Conservation (phyloP, 495 filamentous ascomycete species). For the Barbatosphaeria neglecta region DNA sequence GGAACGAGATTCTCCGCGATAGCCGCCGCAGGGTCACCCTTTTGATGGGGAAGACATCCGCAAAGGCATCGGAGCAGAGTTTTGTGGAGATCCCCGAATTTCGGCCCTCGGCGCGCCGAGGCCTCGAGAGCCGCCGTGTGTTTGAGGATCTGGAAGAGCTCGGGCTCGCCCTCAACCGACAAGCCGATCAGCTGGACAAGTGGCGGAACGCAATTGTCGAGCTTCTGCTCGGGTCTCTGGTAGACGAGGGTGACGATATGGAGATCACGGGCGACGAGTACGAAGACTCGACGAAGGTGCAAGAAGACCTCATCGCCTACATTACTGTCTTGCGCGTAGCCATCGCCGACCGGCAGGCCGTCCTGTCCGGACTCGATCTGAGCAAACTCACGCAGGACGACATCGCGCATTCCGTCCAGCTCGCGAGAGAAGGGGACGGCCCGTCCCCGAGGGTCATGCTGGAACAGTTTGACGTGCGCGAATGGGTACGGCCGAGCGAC, state of each 20-base stretch:
- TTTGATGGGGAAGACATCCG: constrained; percentile 36
- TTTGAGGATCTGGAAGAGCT: constrained; percentile 23
- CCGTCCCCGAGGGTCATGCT: constrained; percentile 60
- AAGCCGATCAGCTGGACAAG: constrained; percentile 54
- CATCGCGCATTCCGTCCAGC: constrained; percentile 40
- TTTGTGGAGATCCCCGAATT: constrained; percentile 56
- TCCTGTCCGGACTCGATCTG: constrained; percentile 51
- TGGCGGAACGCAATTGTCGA: constrained; percentile 63
- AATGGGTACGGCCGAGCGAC: constrained; percentile 40
- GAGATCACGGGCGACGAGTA: constrained; percentile 83
- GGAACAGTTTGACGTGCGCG: constrained; percentile 45
- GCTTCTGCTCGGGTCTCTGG: constrained; percentile 58
- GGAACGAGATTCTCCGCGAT: constrained; percentile 60
- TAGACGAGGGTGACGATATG: constrained; percentile 65
- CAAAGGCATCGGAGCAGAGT: constrained; percentile 30
- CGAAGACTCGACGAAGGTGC: constrained; percentile 70
- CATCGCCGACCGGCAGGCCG: constrained; percentile 66
- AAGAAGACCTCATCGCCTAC: constrained; percentile 75
- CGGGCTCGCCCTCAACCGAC: constrained; percentile 48
- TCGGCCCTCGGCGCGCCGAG: constrained; percentile 6
- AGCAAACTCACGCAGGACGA: constrained; percentile 71
- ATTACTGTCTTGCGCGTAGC: constrained; percentile 62
- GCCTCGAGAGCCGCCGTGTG: constrained; percentile 23
- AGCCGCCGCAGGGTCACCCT: constrained; percentile 19
- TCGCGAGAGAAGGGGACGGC: constrained; percentile 52